Percentiles rank a stretch among this genome's conserved stretches.
Conservation (phyloP, 495 filamentous ascomycete genomes). For the Jackrogersella multiformis region DNA sequence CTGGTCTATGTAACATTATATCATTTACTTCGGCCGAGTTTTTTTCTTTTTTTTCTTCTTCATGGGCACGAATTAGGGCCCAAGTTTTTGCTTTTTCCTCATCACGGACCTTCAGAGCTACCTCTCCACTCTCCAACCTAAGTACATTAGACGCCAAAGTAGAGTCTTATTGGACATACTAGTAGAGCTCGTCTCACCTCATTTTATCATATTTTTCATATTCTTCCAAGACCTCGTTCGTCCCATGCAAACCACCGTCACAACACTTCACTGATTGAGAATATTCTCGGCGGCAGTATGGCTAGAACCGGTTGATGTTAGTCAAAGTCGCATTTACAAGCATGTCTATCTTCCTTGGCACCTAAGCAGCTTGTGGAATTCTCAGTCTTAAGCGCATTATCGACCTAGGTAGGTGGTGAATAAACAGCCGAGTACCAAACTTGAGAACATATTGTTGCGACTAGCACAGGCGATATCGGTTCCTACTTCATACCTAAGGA, state of each 20-base stretch:
- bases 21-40: conserved; percentile 5
- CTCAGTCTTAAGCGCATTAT: background rate
- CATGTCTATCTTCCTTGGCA: conserved; percentile 16
- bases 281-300: background rate
- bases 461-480: background rate
- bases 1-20: conserved; percentile 11
- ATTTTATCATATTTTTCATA: conserved; percentile 1
- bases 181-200: background rate
- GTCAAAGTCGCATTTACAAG: conserved; percentile 21
- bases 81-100: background rate
- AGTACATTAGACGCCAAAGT: background rate
- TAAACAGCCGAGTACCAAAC: conserved; percentile 10
- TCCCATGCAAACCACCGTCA: background rate
- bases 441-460: background rate
- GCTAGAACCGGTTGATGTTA: conserved; percentile 9
- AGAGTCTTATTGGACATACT: background rate
- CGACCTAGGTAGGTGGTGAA: background rate
- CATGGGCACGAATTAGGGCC: background rate
- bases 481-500: background rate
- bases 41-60: background rate
- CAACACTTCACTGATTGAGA: background rate
- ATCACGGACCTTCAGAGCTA: too few species aligned
- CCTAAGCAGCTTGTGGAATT: too few species aligned
- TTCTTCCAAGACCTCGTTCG: background rate
- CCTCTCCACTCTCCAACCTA: background rate